A percentile compares a stretch with the other conserved stretches of the same genome.
phyloP scores from a whole-genome alignment of 129 eudicot genomes.

The Helianthus tuberosus region DNA sequence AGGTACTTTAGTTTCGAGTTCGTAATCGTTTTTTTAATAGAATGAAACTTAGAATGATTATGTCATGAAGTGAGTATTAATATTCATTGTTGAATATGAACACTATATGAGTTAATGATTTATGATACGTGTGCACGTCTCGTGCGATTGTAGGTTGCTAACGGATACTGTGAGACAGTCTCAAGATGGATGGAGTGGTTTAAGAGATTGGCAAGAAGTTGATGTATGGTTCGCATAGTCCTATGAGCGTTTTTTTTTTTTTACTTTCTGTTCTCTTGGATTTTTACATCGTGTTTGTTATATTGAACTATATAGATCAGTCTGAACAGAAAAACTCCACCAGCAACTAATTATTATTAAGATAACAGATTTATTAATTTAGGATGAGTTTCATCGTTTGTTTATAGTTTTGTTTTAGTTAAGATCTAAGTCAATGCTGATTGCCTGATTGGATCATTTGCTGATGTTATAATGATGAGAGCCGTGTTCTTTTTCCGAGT shows the following conservation, averaged over 20 bases:
- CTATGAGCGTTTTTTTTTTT: conserved; percentile 15
- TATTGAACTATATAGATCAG: conserved; percentile 1
- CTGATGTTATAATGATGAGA: neutral
- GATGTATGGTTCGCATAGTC: conserved; percentile 54
- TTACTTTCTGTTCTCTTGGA: too few species aligned
- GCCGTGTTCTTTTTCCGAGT: neutral
- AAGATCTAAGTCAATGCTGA: neutral
- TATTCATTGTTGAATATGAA: neutral
- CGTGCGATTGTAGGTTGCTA: conserved; percentile 53
- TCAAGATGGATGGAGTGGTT: conserved; percentile 67
- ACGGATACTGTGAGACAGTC: conserved; percentile 72
- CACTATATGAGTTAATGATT: neutral
- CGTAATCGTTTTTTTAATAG: too few species aligned
- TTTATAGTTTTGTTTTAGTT: conserved; percentile 4
- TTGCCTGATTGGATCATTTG: neutral
- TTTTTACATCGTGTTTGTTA: conserved; percentile 2
- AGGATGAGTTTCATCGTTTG: neutral
- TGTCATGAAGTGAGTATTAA: too few species aligned
- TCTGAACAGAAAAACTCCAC: neutral
- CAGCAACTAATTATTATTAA: neutral
- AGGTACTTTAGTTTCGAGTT: conserved; percentile 42
- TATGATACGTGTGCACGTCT: neutral
- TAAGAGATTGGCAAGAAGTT: conserved; percentile 76
- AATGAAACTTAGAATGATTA: too few species aligned
- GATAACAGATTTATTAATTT: neutral